These are phyloP conservation scores for Cenococcum geophilum DNA, from an alignment of 495 filamentous ascomycete species.

Conservation along the genomic window DNA sequence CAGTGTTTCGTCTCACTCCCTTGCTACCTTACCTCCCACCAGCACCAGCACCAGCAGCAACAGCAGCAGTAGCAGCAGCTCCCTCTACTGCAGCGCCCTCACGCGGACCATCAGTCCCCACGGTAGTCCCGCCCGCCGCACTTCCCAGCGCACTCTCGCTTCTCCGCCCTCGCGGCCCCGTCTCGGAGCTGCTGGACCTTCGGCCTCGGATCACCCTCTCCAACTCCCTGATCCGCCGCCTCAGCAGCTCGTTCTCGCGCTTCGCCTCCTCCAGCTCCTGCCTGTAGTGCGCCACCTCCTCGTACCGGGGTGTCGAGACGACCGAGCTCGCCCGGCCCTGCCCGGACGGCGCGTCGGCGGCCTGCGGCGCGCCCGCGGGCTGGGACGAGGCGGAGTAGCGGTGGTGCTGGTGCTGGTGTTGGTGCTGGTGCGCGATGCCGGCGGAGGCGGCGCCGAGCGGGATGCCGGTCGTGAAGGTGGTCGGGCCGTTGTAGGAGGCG, in stretches of 20 bases:
- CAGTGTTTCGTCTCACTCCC: too few relatives aligned
- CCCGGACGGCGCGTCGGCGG: too few relatives aligned
- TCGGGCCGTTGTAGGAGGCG: conserved; percentile 35
- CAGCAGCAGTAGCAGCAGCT: too few relatives aligned
- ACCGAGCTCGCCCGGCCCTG: conserved; percentile 24
- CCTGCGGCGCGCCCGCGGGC: conserved; percentile 2
- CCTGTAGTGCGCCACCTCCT: conserved; percentile 63
- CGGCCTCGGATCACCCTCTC: conserved; percentile 41
- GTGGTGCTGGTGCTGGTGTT: too few relatives aligned
- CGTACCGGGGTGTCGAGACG: conserved; percentile 49
- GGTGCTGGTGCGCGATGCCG: conserved; percentile 30
- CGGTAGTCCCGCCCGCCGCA: background rate
- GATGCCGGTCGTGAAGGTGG: conserved; percentile 14
- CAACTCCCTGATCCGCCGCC: conserved; percentile 65
- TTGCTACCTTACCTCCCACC: too few relatives aligned
- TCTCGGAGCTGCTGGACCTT: background rate
- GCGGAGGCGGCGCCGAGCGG: conserved; percentile 27
- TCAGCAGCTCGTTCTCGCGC: conserved; percentile 73
- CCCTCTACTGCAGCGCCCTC: background rate
- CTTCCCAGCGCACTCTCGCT: conserved; percentile 5
- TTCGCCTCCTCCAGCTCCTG: conserved; percentile 67
- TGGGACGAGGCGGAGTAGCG: conserved; percentile 23
- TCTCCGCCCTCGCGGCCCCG: conserved; percentile 12
- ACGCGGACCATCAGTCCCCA: background rate
- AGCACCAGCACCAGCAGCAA: too few relatives aligned